These are phyloP conservation scores for Hymenoscyphus repandus DNA, from an alignment of 2,329 filamentous ascomycete genomes.

Conservation along the genomic window DNA sequence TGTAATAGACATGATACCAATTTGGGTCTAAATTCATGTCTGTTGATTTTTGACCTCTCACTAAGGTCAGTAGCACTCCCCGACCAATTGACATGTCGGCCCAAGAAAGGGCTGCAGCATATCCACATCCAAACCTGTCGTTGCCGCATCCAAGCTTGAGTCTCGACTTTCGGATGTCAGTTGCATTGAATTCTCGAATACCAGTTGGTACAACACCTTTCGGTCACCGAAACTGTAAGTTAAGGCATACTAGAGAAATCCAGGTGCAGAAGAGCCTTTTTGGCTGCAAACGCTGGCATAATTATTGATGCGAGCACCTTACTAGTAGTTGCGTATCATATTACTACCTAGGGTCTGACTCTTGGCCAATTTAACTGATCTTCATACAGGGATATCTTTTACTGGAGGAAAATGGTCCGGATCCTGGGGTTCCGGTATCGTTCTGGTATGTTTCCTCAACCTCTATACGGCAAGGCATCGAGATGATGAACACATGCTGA, in stretches of 20 bases:
- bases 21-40: no score
- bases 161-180: slow-evolving; percentile 47
- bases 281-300: no score
- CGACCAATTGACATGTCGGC: slow-evolving; percentile 6
- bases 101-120: slow-evolving; percentile 9
- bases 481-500: no score
- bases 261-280: no score
- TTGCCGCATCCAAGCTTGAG: slow-evolving; percentile 43
- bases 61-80: background rate
- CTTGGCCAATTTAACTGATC: no score
- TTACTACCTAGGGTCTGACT: no score
- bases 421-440: slow-evolving; percentile 43
- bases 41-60: no score
- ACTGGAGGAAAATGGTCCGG: slow-evolving; percentile 43
- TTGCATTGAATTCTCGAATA: slow-evolving; percentile 39
- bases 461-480: no score
- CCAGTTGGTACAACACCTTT: slow-evolving; percentile 37
- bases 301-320: no score
- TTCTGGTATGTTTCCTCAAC: slow-evolving; percentile 31
- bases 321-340: no score
- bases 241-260: no score
- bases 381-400: slow-evolving; percentile 37
- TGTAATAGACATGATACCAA: no score
- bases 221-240: slow-evolving; percentile 41
- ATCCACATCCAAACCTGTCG: slow-evolving; percentile 35